A percentile compares a stretch with the other conserved stretches of the same genome.
phyloP scores from a whole-genome alignment of 2,329 filamentous ascomycete genomes.

The Ophidiomyces ophidiicola region DNA sequence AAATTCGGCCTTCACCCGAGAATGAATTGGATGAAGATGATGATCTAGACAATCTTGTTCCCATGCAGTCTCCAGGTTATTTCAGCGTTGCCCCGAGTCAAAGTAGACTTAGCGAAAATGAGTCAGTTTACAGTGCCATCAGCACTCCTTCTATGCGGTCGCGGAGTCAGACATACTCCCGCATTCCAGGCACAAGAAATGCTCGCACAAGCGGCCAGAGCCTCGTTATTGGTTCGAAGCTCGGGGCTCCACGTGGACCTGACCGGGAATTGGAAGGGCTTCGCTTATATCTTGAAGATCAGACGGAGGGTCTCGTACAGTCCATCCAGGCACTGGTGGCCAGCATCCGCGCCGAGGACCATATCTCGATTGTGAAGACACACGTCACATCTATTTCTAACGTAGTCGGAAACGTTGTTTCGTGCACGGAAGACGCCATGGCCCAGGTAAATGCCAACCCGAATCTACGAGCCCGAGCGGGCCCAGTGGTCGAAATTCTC shows the following conservation, averaged over 20 bases:
- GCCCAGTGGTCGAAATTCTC: constrained; percentile 37
- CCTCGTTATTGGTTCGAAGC: constrained; percentile 20
- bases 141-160: constrained; percentile 47
- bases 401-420: constrained; percentile 58
- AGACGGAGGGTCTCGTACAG: constrained; percentile 65
- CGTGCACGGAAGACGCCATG: constrained; percentile 49
- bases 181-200: constrained; percentile 22
- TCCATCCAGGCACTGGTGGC: constrained; percentile 71
- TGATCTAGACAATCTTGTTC: constrained; percentile 49
- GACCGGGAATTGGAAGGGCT: constrained; percentile 47
- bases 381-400: constrained; percentile 59
- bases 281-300: constrained; percentile 68
- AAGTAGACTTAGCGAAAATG: constrained; percentile 48
- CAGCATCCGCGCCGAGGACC: constrained; percentile 54
- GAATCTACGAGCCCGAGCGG: constrained; percentile 38
- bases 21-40: constrained; percentile 69
- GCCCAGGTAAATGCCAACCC: constrained; percentile 35
- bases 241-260: constrained; percentile 29
- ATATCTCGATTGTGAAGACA: constrained; percentile 52
- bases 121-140: constrained; percentile 62
- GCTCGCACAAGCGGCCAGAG: constrained; percentile 23
- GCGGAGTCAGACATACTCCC: constrained; percentile 24
- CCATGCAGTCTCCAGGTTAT: constrained; percentile 56
- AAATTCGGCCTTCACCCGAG: constrained; percentile 63
- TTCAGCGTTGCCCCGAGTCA: constrained; percentile 46